A percentile compares a stretch with the other conserved stretches of the same genome.
phyloP scores from a whole-genome alignment of 345 rosid genomes.

The Cardamine occulta region DNA sequence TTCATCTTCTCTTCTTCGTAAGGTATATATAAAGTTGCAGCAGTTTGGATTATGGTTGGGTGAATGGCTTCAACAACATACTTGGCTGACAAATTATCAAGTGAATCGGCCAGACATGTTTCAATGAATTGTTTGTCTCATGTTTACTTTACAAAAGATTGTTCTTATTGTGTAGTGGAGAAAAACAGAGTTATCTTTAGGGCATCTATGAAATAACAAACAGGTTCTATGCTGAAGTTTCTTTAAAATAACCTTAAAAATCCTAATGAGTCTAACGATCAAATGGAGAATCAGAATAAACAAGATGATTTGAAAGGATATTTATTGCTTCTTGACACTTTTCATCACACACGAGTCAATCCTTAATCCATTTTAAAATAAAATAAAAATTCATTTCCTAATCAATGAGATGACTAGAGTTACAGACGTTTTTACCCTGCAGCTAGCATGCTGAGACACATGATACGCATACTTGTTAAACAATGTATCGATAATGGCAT shows the following conservation, averaged over 20 bases:
- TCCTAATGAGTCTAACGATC: too few species aligned
- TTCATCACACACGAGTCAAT: neutral
- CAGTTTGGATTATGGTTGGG: constrained; percentile 11
- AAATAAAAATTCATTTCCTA: neutral
- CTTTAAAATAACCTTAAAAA: too few species aligned
- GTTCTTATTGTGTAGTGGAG: neutral
- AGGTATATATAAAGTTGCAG: constrained; percentile 1
- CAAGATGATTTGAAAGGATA: too few species aligned
- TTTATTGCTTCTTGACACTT: neutral
- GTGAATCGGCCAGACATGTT: neutral
- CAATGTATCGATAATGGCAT: constrained; percentile 44
- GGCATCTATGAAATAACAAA: neutral
- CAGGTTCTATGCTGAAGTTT: too few species aligned
- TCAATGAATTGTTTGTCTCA: neutral
- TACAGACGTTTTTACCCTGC: neutral
- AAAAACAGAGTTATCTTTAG: neutral
- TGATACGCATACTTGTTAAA: constrained; percentile 22
- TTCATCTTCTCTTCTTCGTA: constrained; percentile 8
- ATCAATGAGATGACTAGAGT: neutral
- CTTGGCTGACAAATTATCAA: neutral
- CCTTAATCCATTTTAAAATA: neutral
- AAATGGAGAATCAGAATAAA: too few species aligned
- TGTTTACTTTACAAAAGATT: neutral
- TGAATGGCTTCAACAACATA: neutral
- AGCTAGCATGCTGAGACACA: neutral